Conservation (phyloP, 2,329 filamentous ascomycete genomes). For the Tympanopsis confertula region DNA sequence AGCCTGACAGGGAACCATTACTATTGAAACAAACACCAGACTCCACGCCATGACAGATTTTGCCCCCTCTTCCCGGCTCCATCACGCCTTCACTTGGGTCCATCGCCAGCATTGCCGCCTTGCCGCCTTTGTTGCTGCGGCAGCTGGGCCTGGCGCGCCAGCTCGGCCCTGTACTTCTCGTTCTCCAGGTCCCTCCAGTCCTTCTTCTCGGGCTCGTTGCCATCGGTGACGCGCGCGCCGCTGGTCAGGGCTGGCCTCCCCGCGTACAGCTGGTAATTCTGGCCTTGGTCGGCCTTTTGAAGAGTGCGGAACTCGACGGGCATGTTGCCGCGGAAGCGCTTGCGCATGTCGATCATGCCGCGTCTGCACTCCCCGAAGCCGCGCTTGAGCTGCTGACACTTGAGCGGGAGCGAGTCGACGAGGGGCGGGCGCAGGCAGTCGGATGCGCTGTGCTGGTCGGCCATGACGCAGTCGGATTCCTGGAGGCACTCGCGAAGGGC, state of each 20-base stretch:
- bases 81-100: too few species aligned
- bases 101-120: too few species aligned
- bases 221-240: slow-evolving; percentile 50
- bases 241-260: slow-evolving; percentile 61
- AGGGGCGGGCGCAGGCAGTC: slow-evolving; percentile 83
- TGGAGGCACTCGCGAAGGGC: slow-evolving; percentile 91
- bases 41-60: too few species aligned
- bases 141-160: slow-evolving; percentile 9
- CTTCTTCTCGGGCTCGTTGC: slow-evolving; percentile 47
- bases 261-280: slow-evolving; percentile 65
- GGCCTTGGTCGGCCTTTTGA: slow-evolving; percentile 41
- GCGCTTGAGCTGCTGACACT: slow-evolving; percentile 87
- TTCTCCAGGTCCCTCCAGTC: slow-evolving; percentile 59
- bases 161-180: slow-evolving; percentile 38
- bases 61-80: too few species aligned
- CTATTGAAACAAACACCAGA: too few species aligned
- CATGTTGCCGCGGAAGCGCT: slow-evolving; percentile 89
- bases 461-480: slow-evolving; percentile 91
- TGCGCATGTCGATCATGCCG: slow-evolving; percentile 96
- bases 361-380: slow-evolving; percentile 92
- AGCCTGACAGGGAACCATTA: too few species aligned
- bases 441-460: slow-evolving; percentile 72
- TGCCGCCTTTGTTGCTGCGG: slow-evolving; percentile 10
- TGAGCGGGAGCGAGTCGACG: slow-evolving; percentile 67
- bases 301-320: slow-evolving; percentile 58